Evolutionary conservation across 148 eudicot genomes (phyloP), one percentile per base, ranked within the genome.

Genomic region (Rhododendron griersonianum): DNA sequence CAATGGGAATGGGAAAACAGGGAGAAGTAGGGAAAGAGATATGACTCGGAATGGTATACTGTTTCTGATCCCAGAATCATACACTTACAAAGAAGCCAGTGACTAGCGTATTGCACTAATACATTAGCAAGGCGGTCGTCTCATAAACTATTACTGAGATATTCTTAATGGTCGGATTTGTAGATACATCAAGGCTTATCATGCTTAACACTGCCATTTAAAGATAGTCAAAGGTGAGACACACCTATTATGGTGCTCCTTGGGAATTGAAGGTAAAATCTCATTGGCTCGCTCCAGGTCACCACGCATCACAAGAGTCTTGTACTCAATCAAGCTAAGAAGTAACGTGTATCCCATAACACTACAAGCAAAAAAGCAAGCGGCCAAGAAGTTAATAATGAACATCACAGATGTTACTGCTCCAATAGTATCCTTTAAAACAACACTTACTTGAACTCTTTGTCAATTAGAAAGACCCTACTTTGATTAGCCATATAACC

Each of bases 271-370:
- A 87, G 99, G 96, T 86, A 97, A 86, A 75, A 95, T 80, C 85
- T 93, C 95, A 90, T 90, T 93, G 59, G 99, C 99, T 75, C 93
- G 93, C 53, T 95, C 99, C 85, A 93, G 85, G 65, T 95, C 98
- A 86, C 98, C 99, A 89, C 99, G 98, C 99, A 97, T 97, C 91
- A 97, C 98, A 71, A 95, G 96, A 80, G 99, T 97, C 92, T 97
- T 97, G 93, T 97, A 97, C 86, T 97, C 98, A 82, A 97, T 95
- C 90, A 97, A 90, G 89, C 95, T 92, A 81, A 97, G 95, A 28
- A 97, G 98, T 87, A 97, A 89, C 35, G 98, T 94, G 91, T 95
- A 97, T 51, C 99, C 98, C 28, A 95, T 92, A 80, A 97, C 98
- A 92, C 99, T 97, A 91, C 84, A 92, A 87, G 37, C 23, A 89